Evolutionary conservation across 2,329 filamentous ascomycete genomes (phyloP).

Genomic region (Chalaropsis thielavioides): DNA sequence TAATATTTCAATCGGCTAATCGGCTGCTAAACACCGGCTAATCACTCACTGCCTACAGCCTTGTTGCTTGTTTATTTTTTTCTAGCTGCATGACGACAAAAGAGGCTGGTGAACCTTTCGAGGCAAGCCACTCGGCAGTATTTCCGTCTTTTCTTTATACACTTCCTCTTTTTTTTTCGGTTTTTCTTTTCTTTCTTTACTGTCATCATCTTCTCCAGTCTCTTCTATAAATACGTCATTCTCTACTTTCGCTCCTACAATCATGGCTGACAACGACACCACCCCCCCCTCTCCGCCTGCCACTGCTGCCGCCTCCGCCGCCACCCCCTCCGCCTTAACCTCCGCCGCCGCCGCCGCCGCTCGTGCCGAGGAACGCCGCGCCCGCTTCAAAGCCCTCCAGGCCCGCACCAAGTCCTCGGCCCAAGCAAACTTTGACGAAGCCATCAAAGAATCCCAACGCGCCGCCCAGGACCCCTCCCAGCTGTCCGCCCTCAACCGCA

Average conservation of each 20-base stretch:
- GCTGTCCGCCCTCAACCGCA: constrained; percentile 65
- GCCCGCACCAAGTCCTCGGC: constrained; percentile 61
- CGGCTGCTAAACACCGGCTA: background rate
- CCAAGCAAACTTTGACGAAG: constrained; percentile 67
- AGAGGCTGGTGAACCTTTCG: background rate
- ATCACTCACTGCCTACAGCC: background rate
- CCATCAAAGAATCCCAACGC: constrained; percentile 67
- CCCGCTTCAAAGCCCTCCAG: constrained; percentile 76
- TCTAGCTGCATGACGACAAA: too few relatives aligned
- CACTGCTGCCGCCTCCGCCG: background rate
- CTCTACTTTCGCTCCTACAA: background rate
- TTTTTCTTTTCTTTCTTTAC: too few relatives aligned
- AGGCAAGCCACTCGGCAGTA: background rate
- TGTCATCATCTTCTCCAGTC: background rate
- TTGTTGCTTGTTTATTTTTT: too few relatives aligned
- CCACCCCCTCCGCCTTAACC: constrained; percentile 12
- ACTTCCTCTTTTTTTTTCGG: too few relatives aligned
- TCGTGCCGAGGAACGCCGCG: constrained; percentile 52
- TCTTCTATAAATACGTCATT: background rate
- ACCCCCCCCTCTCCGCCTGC: background rate
- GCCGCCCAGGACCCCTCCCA: constrained; percentile 63
- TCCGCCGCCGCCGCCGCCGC: constrained; percentile 22
- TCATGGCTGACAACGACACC: constrained; percentile 17
- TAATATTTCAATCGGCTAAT: background rate
- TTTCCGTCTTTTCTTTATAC: too few relatives aligned